phyloP scores from a whole-genome alignment of 2,329 filamentous ascomycete species.

The Aspergillus udagawae region DNA sequence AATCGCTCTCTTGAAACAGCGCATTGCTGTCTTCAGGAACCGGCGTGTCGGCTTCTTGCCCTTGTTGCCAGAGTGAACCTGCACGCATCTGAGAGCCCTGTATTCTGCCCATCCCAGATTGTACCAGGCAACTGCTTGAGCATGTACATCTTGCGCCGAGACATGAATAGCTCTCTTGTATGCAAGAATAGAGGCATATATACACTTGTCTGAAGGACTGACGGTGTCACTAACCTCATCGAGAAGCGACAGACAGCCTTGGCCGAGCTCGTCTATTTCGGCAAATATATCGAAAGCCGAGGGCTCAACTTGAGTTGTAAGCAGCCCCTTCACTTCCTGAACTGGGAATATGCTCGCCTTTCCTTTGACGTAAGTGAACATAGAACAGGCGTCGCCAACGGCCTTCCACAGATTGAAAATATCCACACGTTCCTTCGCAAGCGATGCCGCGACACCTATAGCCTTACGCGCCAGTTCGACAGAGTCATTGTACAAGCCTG shows the following conservation, averaged over 20 bases:
- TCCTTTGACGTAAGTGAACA: constrained; percentile 76
- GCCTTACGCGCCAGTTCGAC: constrained; percentile 65
- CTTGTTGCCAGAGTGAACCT: constrained; percentile 32
- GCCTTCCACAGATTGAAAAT: constrained; percentile 96
- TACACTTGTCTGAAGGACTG: constrained; percentile 48
- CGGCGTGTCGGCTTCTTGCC: constrained; percentile 55
- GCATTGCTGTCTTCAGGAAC: constrained; percentile 75
- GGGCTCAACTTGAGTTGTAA: constrained; percentile 49
- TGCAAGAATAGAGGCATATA: constrained; percentile 73
- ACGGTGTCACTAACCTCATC: constrained; percentile 23
- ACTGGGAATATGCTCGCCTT: constrained; percentile 61
- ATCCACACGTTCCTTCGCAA: constrained; percentile 58
- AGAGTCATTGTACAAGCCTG: constrained; percentile 81
- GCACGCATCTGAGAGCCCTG: constrained; percentile 67
- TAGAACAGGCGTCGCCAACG: constrained; percentile 78
- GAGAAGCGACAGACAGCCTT: constrained; percentile 33
- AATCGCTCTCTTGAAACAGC: constrained; percentile 92
- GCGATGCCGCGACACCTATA: constrained; percentile 62
- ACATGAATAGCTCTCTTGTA: constrained; percentile 81
- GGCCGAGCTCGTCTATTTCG: constrained; percentile 64
- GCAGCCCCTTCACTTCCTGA: constrained; percentile 52
- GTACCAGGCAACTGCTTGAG: constrained; percentile 93
- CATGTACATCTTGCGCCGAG: constrained; percentile 70
- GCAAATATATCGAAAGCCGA: constrained; percentile 60
- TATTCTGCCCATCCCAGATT: constrained; percentile 95